Evolutionary conservation across 176 grass and related monocot genomes (phyloP).

Genomic region (Oryza brachyantha): DNA sequence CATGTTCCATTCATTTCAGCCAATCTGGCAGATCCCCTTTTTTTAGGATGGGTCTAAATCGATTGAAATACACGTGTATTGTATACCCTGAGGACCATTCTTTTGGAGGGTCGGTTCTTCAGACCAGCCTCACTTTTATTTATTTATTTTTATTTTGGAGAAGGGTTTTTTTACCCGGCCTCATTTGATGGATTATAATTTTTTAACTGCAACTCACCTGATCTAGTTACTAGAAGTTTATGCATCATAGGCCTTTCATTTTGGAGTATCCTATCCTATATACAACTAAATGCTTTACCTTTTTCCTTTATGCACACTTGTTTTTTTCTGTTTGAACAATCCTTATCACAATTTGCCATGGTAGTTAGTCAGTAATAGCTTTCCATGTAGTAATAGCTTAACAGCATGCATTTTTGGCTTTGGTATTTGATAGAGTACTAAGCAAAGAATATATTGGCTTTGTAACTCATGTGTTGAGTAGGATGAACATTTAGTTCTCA

Average conservation of each 20-base stretch:
- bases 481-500: neutral
- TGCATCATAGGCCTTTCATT: neutral
- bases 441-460: neutral
- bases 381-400: constrained; percentile 1
- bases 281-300: too few species aligned
- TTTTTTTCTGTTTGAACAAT: neutral
- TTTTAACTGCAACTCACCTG: neutral
- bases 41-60: neutral
- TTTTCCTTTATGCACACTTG: neutral
- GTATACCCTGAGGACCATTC: neutral
- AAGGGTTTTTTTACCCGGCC: too few species aligned
- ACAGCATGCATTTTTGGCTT: neutral
- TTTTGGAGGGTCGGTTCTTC: neutral
- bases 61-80: constrained; percentile 8
- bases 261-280: neutral
- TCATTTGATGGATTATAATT: neutral
- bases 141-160: too few species aligned
- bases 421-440: neutral
- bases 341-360: neutral
- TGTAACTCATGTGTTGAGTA: neutral
- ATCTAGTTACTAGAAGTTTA: neutral
- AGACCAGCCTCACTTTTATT: neutral
- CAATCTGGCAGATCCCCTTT: neutral
- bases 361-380: neutral
- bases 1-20: neutral